phyloP scores from a whole-genome alignment of 306 rosid species.

The Prunus dulcis region DNA sequence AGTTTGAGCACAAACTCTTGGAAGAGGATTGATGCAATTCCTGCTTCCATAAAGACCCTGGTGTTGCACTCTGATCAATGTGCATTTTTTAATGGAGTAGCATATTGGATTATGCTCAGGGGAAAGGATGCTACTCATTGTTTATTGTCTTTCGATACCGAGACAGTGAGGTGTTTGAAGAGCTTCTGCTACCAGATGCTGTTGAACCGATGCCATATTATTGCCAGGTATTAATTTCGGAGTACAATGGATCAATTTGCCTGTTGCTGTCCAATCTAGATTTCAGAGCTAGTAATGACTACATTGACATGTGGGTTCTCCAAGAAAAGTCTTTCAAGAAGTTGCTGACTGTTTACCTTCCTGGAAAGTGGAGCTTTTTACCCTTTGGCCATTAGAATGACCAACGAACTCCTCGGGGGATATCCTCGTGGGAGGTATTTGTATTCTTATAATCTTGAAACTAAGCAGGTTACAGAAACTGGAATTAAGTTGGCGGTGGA shows the following conservation, averaged over 20 bases:
- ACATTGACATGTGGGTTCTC: not conserved
- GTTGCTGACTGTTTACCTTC: not conserved
- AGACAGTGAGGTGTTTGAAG: conserved; percentile 1
- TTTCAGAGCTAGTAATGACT: not conserved
- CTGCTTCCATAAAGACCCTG: not conserved
- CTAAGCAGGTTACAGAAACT: not conserved
- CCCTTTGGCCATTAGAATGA: not conserved
- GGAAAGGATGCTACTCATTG: not conserved
- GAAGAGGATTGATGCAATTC: not conserved
- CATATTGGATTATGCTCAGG: not conserved
- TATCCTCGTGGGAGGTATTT: not conserved
- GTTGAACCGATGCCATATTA: not conserved
- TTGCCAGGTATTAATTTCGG: not conserved
- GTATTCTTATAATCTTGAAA: not conserved
- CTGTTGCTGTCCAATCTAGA: not conserved
- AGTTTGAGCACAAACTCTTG: not conserved
- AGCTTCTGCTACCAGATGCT: not conserved
- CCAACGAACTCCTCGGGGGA: not conserved
- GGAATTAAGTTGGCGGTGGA: not conserved
- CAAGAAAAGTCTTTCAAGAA: not conserved
- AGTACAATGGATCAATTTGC: not conserved
- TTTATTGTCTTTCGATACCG: conserved; percentile 1
- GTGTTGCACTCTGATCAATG: not conserved
- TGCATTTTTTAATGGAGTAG: not conserved
- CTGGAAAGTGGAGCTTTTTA: not conserved